Base-by-base conservation (phyloP, 257 asterid genomes). In the Capsicum chinense region DNA sequence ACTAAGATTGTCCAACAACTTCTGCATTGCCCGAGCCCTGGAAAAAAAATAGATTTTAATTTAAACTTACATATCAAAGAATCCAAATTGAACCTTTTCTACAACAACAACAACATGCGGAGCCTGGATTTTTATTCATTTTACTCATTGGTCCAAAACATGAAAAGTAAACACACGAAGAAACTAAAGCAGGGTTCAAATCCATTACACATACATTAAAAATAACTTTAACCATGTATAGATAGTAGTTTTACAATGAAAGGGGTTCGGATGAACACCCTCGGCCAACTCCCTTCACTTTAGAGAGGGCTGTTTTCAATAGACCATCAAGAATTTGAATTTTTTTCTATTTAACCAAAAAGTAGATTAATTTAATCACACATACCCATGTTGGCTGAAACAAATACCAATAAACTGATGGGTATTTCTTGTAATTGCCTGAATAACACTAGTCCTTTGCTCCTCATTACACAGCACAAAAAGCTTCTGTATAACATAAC, bases 301-400 rank as follows among this genome's bases (percentile, higher is more conserved):
- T 44, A 39, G 44, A 39, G 5, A 39, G 44, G 44, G 44, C 44
- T 39, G 5, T 39, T 39, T 39, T 39, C 44, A 4, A 39, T 39
- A 39, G 44, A 39, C 44, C 44, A 39, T 39, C 5, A 4, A 3
- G 5, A 39, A 39, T 3, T 39, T 39, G 44, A 39, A 39, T 4
- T 39, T 39, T 39, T 39, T 39, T 39, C 44, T 39, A 39, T 39
- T 59, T 58, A 83, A 17, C 14, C 69, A 39, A 10, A 33, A 83
- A 16, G n/a, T 60, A 26, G 66, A 60, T 50, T 68, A 56, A 54
- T 54, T 44, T 57, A 79, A 84, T 80, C 37, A 21, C 39, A 42
- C 91, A 81, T 93, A 95, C 98, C 97, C 98, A 67, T 86, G 87
- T 59, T 90, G 64, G 79, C 84, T 88, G 87, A 87, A 73, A 83